phyloP scores from a whole-genome alignment of 768 basidiomycete genomes.

The Agrocybe chaxingu region DNA sequence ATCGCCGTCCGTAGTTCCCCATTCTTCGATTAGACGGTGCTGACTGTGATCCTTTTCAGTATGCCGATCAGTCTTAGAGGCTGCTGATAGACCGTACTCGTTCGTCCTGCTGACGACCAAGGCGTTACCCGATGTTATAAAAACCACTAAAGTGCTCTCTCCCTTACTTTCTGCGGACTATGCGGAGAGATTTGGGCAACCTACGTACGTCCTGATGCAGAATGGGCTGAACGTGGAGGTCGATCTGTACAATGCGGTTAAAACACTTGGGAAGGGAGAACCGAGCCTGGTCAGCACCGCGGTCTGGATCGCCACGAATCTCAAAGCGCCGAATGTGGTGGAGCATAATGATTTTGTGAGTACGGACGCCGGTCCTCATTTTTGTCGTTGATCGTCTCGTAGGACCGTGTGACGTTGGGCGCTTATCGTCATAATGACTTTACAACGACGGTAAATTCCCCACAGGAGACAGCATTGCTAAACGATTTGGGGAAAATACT shows the following conservation, averaged over 20 bases:
- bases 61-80: constrained; percentile 53
- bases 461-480: constrained; percentile 38
- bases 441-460: constrained; percentile 37
- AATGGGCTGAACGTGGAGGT: constrained; percentile 72
- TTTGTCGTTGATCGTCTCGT: not conserved
- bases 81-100: constrained; percentile 57
- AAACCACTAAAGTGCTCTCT: constrained; percentile 53
- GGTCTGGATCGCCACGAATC: constrained; percentile 52
- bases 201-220: constrained; percentile 61
- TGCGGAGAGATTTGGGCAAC: constrained; percentile 42
- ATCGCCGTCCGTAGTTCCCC: constrained; percentile 46
- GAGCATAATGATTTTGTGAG: constrained; percentile 52
- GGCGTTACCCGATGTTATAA: constrained; percentile 61
- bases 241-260: constrained; percentile 56
- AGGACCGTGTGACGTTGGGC: constrained; percentile 35
- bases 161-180: constrained; percentile 52
- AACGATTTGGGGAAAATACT: constrained; percentile 44
- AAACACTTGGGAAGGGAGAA: constrained; percentile 33
- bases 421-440: constrained; percentile 47
- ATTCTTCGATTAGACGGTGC: not conserved
- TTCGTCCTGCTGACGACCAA: constrained; percentile 72
- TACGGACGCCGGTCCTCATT: not conserved
- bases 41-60: constrained; percentile 35
- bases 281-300: constrained; percentile 56
- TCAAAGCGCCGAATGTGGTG: constrained; percentile 43